Evolutionary conservation across 495 filamentous ascomycete genomes (phyloP), one percentile per base, ranked within the genome.

Genomic region (Xylaria nigripes): DNA sequence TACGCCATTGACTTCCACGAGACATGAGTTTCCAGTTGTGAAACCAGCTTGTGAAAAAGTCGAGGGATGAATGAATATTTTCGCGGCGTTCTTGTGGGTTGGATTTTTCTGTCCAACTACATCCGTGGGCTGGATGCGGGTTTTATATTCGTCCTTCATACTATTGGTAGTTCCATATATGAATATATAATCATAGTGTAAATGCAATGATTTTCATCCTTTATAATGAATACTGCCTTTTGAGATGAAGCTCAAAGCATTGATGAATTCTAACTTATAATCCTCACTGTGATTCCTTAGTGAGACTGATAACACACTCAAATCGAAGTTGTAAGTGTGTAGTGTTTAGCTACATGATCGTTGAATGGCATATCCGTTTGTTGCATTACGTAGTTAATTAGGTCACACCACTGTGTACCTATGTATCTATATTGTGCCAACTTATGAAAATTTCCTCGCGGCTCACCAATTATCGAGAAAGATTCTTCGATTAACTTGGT

Each of bases 31-130:
- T 18, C 61, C 63, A 4, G 56, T 64, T 8, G 53, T 55, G 21
- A 66, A 64, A 9, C 63, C 61, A 9, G 58, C 61, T 43, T 61
- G 58, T 5, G 56, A 61, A 24, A 66, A 66, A 7, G 63, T 60
- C 1, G 61, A 59, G 16, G 63, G 63, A 48, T 66, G 63, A 27
- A 66, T 63, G 34, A 64, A 64, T 40, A 66, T 57, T 48, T 64
- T 66, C n/a, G 63, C 63, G 8, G 63, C 58, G 43, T 66, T 66
- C 45, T 61, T 66, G 41, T 64, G 44, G 22, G 52, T 61, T 32
- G 63, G 63, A 9, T 59, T 66, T 57, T 66, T 66, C 36, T 61
- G 61, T 15, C 47, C 49, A 19, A 57, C 63, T 6, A 66, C 63
- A 24, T 66, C 63, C 46, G 60, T 60, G 1, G 63, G 63, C 49